These are phyloP conservation scores for Xanthoconium stramineum DNA, from an alignment of 768 basidiomycete species.

Conservation along the genomic window DNA sequence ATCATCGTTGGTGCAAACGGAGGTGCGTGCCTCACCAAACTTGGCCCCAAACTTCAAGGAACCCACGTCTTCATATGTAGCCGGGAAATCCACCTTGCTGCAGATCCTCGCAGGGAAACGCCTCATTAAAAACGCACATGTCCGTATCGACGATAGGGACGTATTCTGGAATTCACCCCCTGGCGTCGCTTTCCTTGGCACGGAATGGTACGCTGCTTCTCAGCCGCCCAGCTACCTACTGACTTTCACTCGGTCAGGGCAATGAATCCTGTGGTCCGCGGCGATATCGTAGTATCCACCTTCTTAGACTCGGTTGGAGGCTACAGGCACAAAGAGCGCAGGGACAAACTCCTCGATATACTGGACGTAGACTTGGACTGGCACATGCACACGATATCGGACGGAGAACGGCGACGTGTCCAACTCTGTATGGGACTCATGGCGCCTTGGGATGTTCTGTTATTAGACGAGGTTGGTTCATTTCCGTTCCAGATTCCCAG, in stretches of 20 bases:
- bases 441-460: slow-evolving; percentile 87
- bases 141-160: slow-evolving; percentile 75
- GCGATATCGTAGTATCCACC: slow-evolving; percentile 87
- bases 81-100: slow-evolving; percentile 94
- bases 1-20: slow-evolving; percentile 93
- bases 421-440: slow-evolving; percentile 97
- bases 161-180: slow-evolving; percentile 86
- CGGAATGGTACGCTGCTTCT: slow-evolving; percentile 70
- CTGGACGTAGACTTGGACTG: slow-evolving; percentile 94
- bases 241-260: slow-evolving; percentile 56
- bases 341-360: slow-evolving; percentile 84
- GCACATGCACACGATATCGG: slow-evolving; percentile 95
- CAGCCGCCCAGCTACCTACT: background rate
- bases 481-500: background rate
- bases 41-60: background rate
- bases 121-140: slow-evolving; percentile 60
- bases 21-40: slow-evolving; percentile 46
- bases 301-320: slow-evolving; percentile 99
- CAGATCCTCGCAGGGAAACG: slow-evolving; percentile 93
- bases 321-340: slow-evolving; percentile 85
- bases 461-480: slow-evolving; percentile 81
- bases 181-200: slow-evolving; percentile 85
- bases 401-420: slow-evolving; percentile 90
- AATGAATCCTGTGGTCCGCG: slow-evolving; percentile 93
- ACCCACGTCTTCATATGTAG: slow-evolving; percentile 32